Base-by-base conservation (phyloP, 1,139 yeast species). In the Cylindricascospora bacillispora region DNA sequence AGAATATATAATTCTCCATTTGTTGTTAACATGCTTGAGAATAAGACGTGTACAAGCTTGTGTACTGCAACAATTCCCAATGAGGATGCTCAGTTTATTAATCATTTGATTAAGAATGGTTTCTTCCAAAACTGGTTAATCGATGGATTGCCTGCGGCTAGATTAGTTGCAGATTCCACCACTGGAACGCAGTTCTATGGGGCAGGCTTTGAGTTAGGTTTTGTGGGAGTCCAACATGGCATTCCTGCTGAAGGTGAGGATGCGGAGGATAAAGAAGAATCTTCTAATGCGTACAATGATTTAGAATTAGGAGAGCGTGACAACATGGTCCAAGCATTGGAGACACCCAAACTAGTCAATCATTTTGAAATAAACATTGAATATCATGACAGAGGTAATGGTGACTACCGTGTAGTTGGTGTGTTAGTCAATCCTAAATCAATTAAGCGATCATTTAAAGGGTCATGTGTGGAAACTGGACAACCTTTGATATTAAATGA, bases 71-170 rank as follows among this genome's bases (percentile, higher is more conserved):
- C 44, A 3, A 83, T 82, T 52, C 65, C 76, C 22, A 65, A 68
- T 20, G 53, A 69, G 5, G 94, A 83, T 49, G 67, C 83, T 1
- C 64, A 65, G 3, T 85, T 85, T 50, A 81, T 85, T 29, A 76
- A 75, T 52, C 67, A 79, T 45, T 70, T 80, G 47, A 79, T 89
- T 42, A 65, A 74, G 42, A 83, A 86, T 30, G 86, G 89, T 4
- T 89, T 82, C 54, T 71, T 69, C 50, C 81, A 82, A 55, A 86
- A 89, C 52, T 89, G 97, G 98, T 65, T 86, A 33, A 63, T 89
- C 37, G 99, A 89, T 55, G 95, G 97, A 2, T 68, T 89, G 42
- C 98, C 98, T 13, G 94, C 89, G 13, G 94, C 94, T 3, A 68
- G 67, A 45, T 52, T 56, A 31, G 59, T 72, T 22, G 35, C 63